phyloP scores from a whole-genome alignment of 106 monocot genomes.

The Apostasia ramifera region DNA sequence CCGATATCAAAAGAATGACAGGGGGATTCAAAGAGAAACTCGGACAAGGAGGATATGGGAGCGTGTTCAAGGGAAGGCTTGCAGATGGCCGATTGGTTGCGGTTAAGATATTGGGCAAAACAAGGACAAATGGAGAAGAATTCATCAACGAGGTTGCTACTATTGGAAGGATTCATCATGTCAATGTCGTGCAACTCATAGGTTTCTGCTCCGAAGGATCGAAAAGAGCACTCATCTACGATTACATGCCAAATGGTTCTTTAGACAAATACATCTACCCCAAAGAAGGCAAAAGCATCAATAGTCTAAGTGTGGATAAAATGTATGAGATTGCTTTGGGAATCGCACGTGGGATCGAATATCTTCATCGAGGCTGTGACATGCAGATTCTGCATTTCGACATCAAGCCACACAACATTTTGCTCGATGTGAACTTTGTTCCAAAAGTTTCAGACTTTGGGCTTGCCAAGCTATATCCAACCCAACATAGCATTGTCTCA shows the following conservation, averaged over 20 bases:
- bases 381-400: constrained; percentile 26
- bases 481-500: constrained; percentile 20
- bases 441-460: constrained; percentile 38
- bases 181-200: constrained; percentile 39
- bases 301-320: constrained; percentile 11
- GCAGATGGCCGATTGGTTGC: constrained; percentile 28
- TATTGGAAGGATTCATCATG: constrained; percentile 40
- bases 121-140: constrained; percentile 29
- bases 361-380: constrained; percentile 23
- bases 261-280: constrained; percentile 41
- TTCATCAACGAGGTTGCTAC: constrained; percentile 50
- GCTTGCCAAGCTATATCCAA: constrained; percentile 28
- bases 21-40: constrained; percentile 26
- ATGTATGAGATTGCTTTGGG: constrained; percentile 18
- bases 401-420: background rate
- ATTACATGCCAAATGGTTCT: constrained; percentile 44
- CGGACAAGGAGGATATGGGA: constrained; percentile 40
- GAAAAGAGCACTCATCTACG: constrained; percentile 30
- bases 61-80: constrained; percentile 30
- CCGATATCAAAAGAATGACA: constrained; percentile 28
- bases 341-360: constrained; percentile 20
- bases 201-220: constrained; percentile 44
- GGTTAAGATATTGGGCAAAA: constrained; percentile 28
- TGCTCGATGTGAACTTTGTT: constrained; percentile 26
- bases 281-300: background rate